Evolutionary conservation across 2,329 filamentous ascomycete species (phyloP), one percentile per base, ranked within the genome.

Genomic region (Herpotrichia juniperi): DNA sequence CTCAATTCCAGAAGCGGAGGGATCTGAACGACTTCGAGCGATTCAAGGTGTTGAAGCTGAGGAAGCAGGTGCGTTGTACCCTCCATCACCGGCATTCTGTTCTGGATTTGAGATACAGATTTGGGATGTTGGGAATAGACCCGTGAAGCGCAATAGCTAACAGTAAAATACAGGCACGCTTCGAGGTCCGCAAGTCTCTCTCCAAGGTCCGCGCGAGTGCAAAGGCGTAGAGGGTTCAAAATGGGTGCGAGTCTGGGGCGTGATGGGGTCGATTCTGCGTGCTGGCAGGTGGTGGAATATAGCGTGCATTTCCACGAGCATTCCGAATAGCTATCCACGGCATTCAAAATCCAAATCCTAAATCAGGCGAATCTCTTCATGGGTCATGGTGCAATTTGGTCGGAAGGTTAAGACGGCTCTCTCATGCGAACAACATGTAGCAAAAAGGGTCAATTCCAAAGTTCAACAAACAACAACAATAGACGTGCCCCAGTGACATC

Each of bases 31-130:
- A 99, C 86, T 99, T 99, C 78, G 94, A 99, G 85, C 89, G 94
- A 80, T 99, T 97, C 91, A 97, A 99, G 90, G 94, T 97, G 74
- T 85, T 97, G 87, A 89, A 93, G 81, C 85, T 97, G 82, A 96
- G 93, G 89, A 99, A 99, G 88, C 93, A 97, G 89, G 91, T 93
- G 77, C 67, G 84, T 82, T 51, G 5, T 40, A 44, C 35, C 19
- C 34, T 32, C 19, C 46, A 14, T 25, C 39, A n/a, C 12, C 19
- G 21, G 12, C 37, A 40, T 49, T 8, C 17, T 17, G 14, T 24
- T 11, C n/a, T 9, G 19, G 16, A 22, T 24, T 34, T 9, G 28
- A 37, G 26, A 16, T 19, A 3, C 12, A 14, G 17, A 30, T 5
- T 48, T 48, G 30, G 21, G 37, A 40, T 24, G 37, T 34, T 24